phyloP scores from a whole-genome alignment of 768 basidiomycete species.

The Cystobasidium ongulense region DNA sequence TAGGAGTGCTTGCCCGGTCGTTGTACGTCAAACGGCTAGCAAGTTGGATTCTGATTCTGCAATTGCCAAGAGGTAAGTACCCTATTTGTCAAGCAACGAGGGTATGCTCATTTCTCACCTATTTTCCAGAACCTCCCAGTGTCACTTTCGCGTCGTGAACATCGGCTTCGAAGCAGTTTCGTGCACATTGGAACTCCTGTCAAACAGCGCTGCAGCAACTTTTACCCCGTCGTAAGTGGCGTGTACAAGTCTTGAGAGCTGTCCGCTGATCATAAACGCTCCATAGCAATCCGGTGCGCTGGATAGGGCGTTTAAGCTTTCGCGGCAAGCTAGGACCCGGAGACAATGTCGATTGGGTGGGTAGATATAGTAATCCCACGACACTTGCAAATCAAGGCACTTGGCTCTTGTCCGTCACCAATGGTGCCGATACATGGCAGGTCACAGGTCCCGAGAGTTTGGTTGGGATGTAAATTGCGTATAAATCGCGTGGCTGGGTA shows the following conservation, averaged over 20 bases:
- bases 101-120: not conserved
- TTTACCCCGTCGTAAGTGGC: too few relatives aligned
- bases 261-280: constrained; percentile 61
- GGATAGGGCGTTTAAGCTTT: constrained; percentile 52
- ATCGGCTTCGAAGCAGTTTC: not conserved
- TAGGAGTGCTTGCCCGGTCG: not conserved
- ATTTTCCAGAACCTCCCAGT: not conserved
- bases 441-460: not conserved
- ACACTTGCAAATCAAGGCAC: not conserved
- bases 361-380: not conserved
- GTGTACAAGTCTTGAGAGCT: too few relatives aligned
- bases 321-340: constrained; percentile 60
- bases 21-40: not conserved
- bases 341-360: not conserved
- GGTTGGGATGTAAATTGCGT: not conserved
- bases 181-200: not conserved
- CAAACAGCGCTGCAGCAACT: not conserved
- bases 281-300: constrained; percentile 53
- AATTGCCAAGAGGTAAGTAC: constrained; percentile 57
- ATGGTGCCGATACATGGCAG: not conserved
- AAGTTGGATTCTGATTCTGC: not conserved
- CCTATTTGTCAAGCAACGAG: not conserved
- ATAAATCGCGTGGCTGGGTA: not conserved
- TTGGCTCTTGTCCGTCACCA: constrained; percentile 3
- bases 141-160: not conserved